phyloP scores from a whole-genome alignment of 1,284 basidiomycete species.

The Papiliotrema terrestris region DNA sequence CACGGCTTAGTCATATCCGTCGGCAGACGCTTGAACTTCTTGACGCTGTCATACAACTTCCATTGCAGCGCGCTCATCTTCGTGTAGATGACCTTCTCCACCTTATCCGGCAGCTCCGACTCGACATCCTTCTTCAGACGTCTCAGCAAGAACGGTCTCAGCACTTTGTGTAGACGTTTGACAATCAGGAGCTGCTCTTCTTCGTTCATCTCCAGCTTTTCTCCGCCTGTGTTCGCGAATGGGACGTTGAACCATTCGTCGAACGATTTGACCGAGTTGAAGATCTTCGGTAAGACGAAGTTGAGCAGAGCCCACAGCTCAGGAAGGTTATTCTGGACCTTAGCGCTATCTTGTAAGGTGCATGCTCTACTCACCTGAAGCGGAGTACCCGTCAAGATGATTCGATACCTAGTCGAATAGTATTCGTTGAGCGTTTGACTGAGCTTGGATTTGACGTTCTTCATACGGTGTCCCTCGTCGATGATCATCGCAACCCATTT shows the following conservation, averaged over 20 bases:
- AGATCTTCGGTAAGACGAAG: conserved; percentile 96
- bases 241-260: conserved; percentile 99
- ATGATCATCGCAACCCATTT: conserved; percentile 99
- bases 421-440: conserved; percentile 87
- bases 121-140: conserved; percentile 99
- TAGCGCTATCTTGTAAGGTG: conserved; percentile 2
- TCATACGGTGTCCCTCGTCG: conserved; percentile 99
- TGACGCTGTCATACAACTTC: conserved; percentile 89
- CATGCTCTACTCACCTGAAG: conserved; percentile 59
- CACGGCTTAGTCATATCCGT: conserved; percentile 38
- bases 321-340: conserved; percentile 81
- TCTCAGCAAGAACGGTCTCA: conserved; percentile 93
- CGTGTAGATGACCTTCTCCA: conserved; percentile 98
- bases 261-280: conserved; percentile 99
- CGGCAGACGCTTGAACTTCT: conserved; percentile 61
- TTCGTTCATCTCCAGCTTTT: conserved; percentile 99
- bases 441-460: conserved; percentile 96
- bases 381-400: conserved; percentile 96
- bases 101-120: conserved; percentile 95
- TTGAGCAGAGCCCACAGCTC: conserved; percentile 98
- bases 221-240: conserved; percentile 94
- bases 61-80: conserved; percentile 93
- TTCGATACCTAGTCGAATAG: conserved; percentile 89
- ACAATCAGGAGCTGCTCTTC: conserved; percentile 98
- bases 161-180: conserved; percentile 95